A percentile compares a stretch with the other conserved stretches of the same genome.
These are phyloP conservation scores for Ceratobasidium sp. DNA, from an alignment of 1,284 basidiomycete species.

Conservation along the genomic window DNA sequence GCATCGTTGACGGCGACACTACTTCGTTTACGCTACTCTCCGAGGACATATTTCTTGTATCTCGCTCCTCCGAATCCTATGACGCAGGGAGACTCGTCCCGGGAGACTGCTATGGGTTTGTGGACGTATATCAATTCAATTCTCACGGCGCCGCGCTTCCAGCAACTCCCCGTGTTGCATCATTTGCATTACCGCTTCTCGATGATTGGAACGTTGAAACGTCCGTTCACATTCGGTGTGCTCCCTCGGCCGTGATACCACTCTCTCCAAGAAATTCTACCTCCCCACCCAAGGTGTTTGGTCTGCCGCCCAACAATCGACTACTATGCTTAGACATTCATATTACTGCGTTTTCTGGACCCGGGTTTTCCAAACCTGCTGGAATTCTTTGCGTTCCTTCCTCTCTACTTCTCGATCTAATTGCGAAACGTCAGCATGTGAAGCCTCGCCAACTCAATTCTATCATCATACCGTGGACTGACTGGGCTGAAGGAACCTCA, in stretches of 20 bases:
- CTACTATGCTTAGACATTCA: conserved; percentile 10
- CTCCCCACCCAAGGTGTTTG: background rate
- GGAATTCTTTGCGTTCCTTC: conserved; percentile 11
- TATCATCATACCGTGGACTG: conserved; percentile 31
- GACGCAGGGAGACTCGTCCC: background rate
- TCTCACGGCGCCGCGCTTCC: background rate
- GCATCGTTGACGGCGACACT: background rate
- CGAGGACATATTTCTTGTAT: conserved; percentile 9
- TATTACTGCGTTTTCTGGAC: background rate
- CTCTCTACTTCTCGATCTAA: background rate
- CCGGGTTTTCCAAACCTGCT: background rate
- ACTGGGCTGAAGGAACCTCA: conserved; percentile 13
- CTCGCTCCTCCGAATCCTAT: background rate
- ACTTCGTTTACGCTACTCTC: conserved; percentile 29
- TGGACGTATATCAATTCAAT: conserved; percentile 20
- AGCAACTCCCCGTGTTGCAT: conserved; percentile 12
- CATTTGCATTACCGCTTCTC: conserved; percentile 9
- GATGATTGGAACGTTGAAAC: background rate
- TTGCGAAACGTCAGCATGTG: background rate
- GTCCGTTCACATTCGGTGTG: background rate
- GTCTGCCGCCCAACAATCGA: conserved; percentile 10
- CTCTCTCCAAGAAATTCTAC: background rate
- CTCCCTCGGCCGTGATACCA: conserved; percentile 12
- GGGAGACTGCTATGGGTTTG: background rate
- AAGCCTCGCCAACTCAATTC: too few relatives aligned